Conservation (phyloP, 202 grass and related monocot species). For the Hordeum pubiflorum region DNA sequence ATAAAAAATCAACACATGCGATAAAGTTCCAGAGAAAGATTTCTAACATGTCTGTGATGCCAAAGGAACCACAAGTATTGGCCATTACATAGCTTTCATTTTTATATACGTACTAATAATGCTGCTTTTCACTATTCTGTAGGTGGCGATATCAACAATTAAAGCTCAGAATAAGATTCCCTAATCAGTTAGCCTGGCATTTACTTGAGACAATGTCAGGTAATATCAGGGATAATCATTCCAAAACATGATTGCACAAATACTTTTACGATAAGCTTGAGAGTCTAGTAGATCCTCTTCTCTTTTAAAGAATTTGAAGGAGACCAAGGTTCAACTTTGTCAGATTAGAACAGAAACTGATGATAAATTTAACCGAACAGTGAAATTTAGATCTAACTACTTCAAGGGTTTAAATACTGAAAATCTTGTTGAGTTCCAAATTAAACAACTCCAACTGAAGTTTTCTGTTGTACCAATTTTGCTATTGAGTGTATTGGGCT, state of each 20-base stretch:
- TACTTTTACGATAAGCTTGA: conserved; percentile 9
- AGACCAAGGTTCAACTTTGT: not conserved
- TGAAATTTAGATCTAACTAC: not conserved
- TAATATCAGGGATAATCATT: not conserved
- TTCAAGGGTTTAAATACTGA: not conserved
- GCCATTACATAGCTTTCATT: conserved; percentile 9
- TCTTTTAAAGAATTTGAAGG: not conserved
- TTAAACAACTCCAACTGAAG: not conserved
- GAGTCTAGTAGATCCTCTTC: not conserved
- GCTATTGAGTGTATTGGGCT: not conserved
- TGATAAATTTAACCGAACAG: not conserved
- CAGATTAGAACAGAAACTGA: not conserved
- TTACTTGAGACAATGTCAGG: conserved; percentile 1
- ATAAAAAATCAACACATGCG: conserved; percentile 14
- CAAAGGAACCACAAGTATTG: conserved; percentile 27
- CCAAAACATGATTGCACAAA: not conserved
- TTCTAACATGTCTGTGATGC: conserved; percentile 24
- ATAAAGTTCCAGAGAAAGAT: not conserved
- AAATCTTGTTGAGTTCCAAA: not conserved
- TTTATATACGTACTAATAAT: conserved; percentile 9
- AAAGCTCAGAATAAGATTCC: conserved; percentile 25
- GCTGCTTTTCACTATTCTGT: conserved; percentile 2
- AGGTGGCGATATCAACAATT: conserved; percentile 21
- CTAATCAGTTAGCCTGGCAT: conserved; percentile 10
- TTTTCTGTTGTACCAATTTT: no score